A percentile compares a stretch with the other conserved stretches of the same genome.
phyloP scores from a whole-genome alignment of 306 rosid genomes.

The Heteromeles arbutifolia region DNA sequence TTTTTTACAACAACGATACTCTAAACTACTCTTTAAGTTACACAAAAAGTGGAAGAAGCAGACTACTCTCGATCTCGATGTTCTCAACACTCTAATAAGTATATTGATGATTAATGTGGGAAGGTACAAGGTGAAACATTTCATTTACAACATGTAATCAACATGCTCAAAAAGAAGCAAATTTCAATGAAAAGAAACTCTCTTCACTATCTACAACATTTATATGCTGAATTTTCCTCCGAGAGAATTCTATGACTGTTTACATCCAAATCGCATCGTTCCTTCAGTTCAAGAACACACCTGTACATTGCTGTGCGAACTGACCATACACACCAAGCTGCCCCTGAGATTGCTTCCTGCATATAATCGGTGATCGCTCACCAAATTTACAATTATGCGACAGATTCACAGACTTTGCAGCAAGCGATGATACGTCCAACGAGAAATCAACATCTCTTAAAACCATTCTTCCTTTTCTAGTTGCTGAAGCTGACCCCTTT shows the following conservation, averaged over 20 bases:
- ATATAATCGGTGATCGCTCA: conserved; percentile 45
- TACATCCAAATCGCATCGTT: neutral
- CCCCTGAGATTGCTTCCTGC: conserved; percentile 43
- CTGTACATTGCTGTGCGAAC: conserved; percentile 48
- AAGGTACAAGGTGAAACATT: neutral
- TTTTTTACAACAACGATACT: too few relatives aligned
- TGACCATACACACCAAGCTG: conserved; percentile 44
- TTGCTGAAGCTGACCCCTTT: conserved; percentile 35
- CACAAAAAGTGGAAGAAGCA: neutral
- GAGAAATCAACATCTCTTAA: conserved; percentile 37
- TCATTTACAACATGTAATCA: neutral
- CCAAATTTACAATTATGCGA: conserved; percentile 43
- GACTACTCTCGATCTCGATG: neutral
- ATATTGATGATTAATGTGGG: neutral
- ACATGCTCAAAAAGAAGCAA: neutral
- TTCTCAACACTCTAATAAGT: neutral
- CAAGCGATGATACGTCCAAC: conserved; percentile 32
- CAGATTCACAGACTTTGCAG: conserved; percentile 30
- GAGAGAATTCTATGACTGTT: neutral
- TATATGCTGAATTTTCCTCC: conserved; percentile 3
- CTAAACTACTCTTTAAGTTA: too few relatives aligned
- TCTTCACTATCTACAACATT: conserved; percentile 13
- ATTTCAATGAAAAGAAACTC: neutral
- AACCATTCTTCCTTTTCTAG: conserved; percentile 35
- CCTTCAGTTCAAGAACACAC: conserved; percentile 42